A percentile compares a stretch with the other conserved stretches of the same genome.
These are phyloP conservation scores for Xylaria scruposa DNA, from an alignment of 495 filamentous ascomycete species.

Conservation along the genomic window DNA sequence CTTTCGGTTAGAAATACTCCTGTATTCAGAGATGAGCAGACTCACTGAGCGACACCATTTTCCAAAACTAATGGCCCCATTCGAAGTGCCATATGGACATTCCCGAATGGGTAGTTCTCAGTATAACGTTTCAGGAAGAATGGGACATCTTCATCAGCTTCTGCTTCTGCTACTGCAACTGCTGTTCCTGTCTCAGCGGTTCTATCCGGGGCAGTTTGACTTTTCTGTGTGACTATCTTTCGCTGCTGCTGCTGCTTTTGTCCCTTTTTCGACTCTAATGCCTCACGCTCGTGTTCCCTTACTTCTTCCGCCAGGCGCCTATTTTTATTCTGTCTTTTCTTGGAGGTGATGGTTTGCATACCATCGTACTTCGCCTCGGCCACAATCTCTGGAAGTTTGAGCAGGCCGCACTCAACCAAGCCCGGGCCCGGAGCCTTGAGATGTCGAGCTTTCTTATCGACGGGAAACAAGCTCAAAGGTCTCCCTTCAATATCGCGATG, in stretches of 20 bases:
- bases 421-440: neutral
- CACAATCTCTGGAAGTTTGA: conserved; percentile 1
- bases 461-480: conserved; percentile 2
- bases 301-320: neutral
- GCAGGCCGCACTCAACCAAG: neutral
- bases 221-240: conserved; percentile 5
- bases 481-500: neutral
- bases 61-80: conserved; percentile 6
- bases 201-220: neutral
- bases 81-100: neutral
- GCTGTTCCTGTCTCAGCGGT: neutral
- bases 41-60: conserved; percentile 5
- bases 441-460: neutral
- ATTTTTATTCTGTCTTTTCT: neutral
- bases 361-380: conserved; percentile 4
- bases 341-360: conserved; percentile 4
- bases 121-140: conserved; percentile 9
- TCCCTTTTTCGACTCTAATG: neutral
- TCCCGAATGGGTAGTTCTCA: neutral
- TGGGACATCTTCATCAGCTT: conserved; percentile 1
- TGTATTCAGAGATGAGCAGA: neutral
- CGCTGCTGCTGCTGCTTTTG: neutral
- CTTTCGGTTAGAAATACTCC: neutral
- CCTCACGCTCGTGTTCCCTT: neutral
- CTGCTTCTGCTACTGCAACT: conserved; percentile 3